Evolutionary conservation across 345 rosid species (phyloP).

Genomic region (Trapa bicornis): DNA sequence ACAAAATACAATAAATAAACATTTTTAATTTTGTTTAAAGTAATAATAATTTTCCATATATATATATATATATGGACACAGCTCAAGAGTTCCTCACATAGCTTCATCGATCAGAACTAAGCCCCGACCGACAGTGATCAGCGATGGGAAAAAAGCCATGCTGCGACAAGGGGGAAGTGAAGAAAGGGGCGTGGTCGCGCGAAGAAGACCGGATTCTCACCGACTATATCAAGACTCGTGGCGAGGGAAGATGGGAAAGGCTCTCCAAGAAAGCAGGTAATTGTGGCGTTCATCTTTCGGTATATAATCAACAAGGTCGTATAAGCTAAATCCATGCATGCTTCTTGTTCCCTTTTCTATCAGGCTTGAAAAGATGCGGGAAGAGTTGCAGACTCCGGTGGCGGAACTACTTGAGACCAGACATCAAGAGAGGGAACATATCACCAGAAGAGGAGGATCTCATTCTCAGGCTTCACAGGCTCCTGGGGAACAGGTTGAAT

Average conservation of each 20-base stretch:
- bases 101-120: too few species aligned
- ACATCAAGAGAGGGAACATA: conserved; percentile 26
- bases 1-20: too few species aligned
- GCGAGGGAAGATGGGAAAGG: conserved; percentile 15
- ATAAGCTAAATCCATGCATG: neutral
- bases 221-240: too few species aligned
- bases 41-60: too few species aligned
- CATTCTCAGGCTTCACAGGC: conserved; percentile 22
- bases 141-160: conserved; percentile 20
- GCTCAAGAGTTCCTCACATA: too few species aligned
- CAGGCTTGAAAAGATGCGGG: conserved; percentile 22
- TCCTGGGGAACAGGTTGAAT: conserved; percentile 23
- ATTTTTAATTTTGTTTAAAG: too few species aligned
- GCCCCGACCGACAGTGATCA: too few species aligned
- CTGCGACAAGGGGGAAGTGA: too few species aligned
- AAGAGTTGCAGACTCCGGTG: conserved; percentile 31
- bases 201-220: conserved; percentile 16
- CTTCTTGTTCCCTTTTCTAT: neutral
- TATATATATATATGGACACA: too few species aligned
- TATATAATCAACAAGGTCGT: neutral
- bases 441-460: conserved; percentile 26
- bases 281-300: too few species aligned
- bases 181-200: conserved; percentile 4
- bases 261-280: conserved; percentile 16
- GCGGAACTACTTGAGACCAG: conserved; percentile 29